Percentiles rank a stretch among this genome's conserved stretches.
Conservation (phyloP, 2,329 filamentous ascomycete species). For the Massarina eburnea region DNA sequence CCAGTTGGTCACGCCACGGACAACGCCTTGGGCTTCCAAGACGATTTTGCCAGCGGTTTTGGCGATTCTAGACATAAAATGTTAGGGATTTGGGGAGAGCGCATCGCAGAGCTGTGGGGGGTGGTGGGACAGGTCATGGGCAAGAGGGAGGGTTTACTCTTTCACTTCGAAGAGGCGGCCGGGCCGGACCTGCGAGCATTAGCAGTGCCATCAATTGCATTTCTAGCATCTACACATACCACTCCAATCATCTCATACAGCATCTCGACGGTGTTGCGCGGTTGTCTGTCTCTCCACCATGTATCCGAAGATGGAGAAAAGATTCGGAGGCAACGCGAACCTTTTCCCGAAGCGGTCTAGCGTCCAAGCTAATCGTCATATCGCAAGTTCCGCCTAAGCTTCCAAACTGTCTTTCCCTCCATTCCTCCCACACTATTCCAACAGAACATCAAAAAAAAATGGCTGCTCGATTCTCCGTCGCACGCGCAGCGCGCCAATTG, state of each 20-base stretch:
- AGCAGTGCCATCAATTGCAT: constrained; percentile 7
- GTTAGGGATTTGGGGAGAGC: constrained; percentile 8
- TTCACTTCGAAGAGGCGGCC: constrained; percentile 89
- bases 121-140: constrained; percentile 12
- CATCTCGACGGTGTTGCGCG: constrained; percentile 57
- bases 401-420: background rate
- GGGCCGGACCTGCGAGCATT: constrained; percentile 73
- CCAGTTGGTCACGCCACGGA: constrained; percentile 95
- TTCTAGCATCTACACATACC: constrained; percentile 56
- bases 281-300: constrained; percentile 4
- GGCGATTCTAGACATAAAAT: constrained; percentile 67
- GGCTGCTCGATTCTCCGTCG: constrained; percentile 37
- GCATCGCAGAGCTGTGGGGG: constrained; percentile 3
- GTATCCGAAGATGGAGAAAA: constrained; percentile 9
- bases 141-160: constrained; percentile 66
- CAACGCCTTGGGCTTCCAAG: constrained; percentile 80
- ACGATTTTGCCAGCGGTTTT: constrained; percentile 80
- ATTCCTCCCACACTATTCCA: background rate
- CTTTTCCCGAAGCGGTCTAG: constrained; percentile 5
- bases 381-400: background rate
- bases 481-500: constrained; percentile 39
- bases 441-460: constrained; percentile 21
- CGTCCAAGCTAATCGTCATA: background rate
- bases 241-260: constrained; percentile 97
- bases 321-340: constrained; percentile 6